Evolutionary conservation across 495 filamentous ascomycete genomes (phyloP), one percentile per base, ranked within the genome.

Genomic region (Aspergillus nidulans): DNA sequence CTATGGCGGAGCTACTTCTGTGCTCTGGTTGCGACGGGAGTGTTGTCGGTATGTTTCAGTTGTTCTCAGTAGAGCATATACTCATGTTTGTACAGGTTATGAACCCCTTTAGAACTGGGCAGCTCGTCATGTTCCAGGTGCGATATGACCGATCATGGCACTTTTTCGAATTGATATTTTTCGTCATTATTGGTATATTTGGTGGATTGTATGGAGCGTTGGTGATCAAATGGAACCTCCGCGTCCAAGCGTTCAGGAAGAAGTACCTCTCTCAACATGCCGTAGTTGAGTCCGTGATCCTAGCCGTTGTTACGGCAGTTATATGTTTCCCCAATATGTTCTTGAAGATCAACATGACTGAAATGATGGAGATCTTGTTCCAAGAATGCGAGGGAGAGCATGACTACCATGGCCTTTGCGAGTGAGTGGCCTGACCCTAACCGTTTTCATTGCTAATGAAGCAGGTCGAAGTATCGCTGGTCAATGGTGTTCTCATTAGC

Each of bases 1-100:
- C 85, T 98, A 75, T 97, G 95, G 94, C 80, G 94, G 57, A 95
- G 90, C 64, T 98, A 97, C 69, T 98, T 97, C 66, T 98, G 94
- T 70, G 95, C 95, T 32, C 73, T 98, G 53, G 94, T 98, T 13
- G 95, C 95, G 19, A 98, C 95, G 6, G 90, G 91, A 25, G 90
- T 96, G 1, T 73, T 98, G 19, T 90, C 94, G 16, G 83, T 85
- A 77, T 48, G 79, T 69, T 10, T 19, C 10, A 9, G 10, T n/a
- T 20, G 49, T 32, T 5, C 18, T 18, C n/a, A 32, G n/a, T 3
- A n/a, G 8, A 28, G 23, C 21, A 59, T 59, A n/a, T 62, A 42
- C 49, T 65, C 21, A 59, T 52, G 7, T 44, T n/a, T 38, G 2
- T 6, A 9, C 43, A 77, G 70, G 89, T 88, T 32, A 95, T 98